Evolutionary conservation across 129 eudicot species (phyloP), one percentile per base, ranked within the genome.

Genomic region (Centaurea solstitialis): DNA sequence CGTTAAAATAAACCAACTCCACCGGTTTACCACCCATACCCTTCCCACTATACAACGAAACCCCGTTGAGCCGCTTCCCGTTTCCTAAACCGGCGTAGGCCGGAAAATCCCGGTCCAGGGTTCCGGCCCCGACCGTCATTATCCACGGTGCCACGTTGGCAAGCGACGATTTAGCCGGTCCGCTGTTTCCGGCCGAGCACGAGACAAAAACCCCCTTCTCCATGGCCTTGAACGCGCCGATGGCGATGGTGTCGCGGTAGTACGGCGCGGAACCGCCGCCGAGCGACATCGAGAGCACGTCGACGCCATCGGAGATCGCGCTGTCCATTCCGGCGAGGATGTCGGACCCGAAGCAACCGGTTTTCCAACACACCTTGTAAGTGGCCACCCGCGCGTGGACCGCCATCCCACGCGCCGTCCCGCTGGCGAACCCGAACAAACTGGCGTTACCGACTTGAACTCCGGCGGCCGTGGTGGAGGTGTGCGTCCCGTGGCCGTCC

Each of bases 401-500:
- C 0, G 97, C 89, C 99, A 95, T 92, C 1, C 97, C 98, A 65
- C 97, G 94, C 70, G 98, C 98, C 18, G 79, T 85, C 6, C 99
- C 99, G 3, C 85, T 85, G 0, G 97, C 99, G 41, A 90, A 95
- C 0, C 99, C 97, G 2, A 95, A 80, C 6, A 92, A 81, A 68
- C 97, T 90, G 15, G 94, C 99, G 57, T 92, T 89, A 1, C 21
- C 87, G 12, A 95, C 97, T 35, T 33, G 81, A 0, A 73, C 71
- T 0, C 97, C 99, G 0, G 88, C 97, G 0, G 99, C 99, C 12
- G 97, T 95, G 13, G 91, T 85, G 1, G 97, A 89, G 0, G 97
- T 92, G 74, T 95, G 97, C 0, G 99, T 95, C 78, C 99, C 99
- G 72, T 95, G 99, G 2, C 99, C 99, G 40, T 95, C 97, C 24